phyloP scores from a whole-genome alignment of 208 protist genomes.

The Endotrypanum monterogeii region DNA sequence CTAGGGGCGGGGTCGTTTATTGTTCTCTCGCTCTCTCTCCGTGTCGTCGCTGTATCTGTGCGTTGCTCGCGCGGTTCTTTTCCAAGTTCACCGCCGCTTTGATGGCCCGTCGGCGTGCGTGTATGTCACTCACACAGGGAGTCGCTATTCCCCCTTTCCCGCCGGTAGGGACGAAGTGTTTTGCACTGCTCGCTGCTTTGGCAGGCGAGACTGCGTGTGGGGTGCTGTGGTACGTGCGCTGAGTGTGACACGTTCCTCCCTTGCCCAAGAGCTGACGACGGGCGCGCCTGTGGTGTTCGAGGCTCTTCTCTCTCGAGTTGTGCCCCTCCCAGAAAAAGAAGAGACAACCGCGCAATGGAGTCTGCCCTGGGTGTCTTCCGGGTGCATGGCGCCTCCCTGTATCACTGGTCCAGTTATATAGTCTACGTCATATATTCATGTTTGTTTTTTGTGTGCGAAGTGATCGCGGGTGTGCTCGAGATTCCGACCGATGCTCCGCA shows the following conservation, averaged over 20 bases:
- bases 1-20: not conserved
- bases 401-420: constrained; percentile 23
- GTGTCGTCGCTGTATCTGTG: not conserved
- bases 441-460: constrained; percentile 34
- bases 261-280: not conserved
- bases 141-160: not conserved
- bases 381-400: constrained; percentile 8
- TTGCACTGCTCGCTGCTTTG: not conserved
- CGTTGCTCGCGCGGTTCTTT: no score
- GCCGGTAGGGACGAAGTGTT: not conserved
- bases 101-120: not conserved
- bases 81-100: not conserved
- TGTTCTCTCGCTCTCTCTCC: no score
- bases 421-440: constrained; percentile 28
- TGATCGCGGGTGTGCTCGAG: constrained; percentile 46
- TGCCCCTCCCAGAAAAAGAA: not conserved
- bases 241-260: not conserved
- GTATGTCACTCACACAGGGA: not conserved
- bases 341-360: constrained; percentile 5
- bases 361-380: constrained; percentile 6
- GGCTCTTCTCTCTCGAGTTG: not conserved
- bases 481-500: constrained; percentile 41
- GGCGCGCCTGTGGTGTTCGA: not conserved
- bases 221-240: not conserved
- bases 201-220: not conserved